Base-by-base conservation (phyloP, 2,329 filamentous ascomycete species). In the Sclerotinia trifoliorum region DNA sequence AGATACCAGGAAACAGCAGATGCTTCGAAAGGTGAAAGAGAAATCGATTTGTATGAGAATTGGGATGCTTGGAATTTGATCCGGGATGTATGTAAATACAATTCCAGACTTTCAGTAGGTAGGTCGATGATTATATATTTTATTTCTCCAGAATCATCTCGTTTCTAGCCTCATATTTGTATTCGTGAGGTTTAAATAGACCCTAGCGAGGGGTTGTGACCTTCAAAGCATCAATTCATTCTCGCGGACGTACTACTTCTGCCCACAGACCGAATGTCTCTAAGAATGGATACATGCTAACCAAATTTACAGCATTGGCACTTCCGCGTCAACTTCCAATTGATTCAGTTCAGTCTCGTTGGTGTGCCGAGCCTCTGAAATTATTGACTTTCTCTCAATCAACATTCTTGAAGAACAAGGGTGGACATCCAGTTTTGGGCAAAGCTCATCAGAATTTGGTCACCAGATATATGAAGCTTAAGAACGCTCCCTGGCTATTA, bases 21-120 rank as follows among this genome's bases (percentile, higher is more conserved):
- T 13, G 78, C 82, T 51, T 74, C 72, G 6, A 72, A 78, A 46
- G 74, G 75, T 8, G 80, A 82, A 44, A 72, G 71, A 49, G 84
- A 87, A 29, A 81, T 89, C 70, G 90, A 94, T 75, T 79, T 91
- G 0, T 95, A 92, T 78, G 89, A 89, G 65, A 85, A 89, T 2
- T 99, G 96, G 96, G 94, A 98, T 79, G 90, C 91, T 1, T 99
- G 95, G 95, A 90, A 99, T 78, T 84, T 90, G 29, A 90, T 99
- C 75, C 86, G 95, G 65, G 90, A 89, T 65, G 83, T 93, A 68
- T 97, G 93, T 85, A 90, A 89, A 80, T 98, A 99, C 80, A 90
- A 90, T 79, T 81, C 85, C 68, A 87, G 93, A 78, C 83, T 99
- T 49, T 90, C 88, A 75, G 87, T 97, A 79, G 92, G 94, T 97